Percentiles rank a stretch among this genome's conserved stretches.
phyloP scores from a whole-genome alignment of 2,329 filamentous ascomycete genomes.

The Pyrenochaeta sp. region DNA sequence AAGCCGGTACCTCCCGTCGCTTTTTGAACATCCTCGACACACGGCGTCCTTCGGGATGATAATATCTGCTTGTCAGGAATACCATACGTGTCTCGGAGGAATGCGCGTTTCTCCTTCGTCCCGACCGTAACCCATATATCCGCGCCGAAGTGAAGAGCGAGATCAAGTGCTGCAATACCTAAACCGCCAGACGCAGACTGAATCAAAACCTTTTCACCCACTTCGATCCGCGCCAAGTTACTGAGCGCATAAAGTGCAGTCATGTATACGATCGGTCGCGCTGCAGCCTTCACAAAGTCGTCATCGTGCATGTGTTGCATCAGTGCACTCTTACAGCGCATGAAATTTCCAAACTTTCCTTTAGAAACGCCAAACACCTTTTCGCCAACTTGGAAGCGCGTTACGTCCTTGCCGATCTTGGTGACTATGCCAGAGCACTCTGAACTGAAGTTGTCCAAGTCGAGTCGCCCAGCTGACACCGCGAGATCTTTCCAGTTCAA shows the following conservation, averaged over 20 bases:
- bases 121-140: conserved; percentile 41
- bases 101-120: conserved; percentile 31
- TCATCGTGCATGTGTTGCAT: neutral
- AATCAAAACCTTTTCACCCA: conserved; percentile 33
- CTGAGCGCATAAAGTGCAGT: conserved; percentile 11
- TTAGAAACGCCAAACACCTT: conserved; percentile 21
- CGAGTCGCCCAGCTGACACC: conserved; percentile 19
- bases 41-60: neutral
- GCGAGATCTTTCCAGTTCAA: conserved; percentile 30
- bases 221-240: conserved; percentile 4
- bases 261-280: conserved; percentile 10
- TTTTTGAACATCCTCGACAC: neutral
- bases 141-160: conserved; percentile 16
- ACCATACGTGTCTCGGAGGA: conserved; percentile 27
- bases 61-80: conserved; percentile 40
- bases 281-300: neutral
- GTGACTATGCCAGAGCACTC: conserved; percentile 26
- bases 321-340: neutral
- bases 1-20: conserved; percentile 21
- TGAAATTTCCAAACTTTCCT: conserved; percentile 27
- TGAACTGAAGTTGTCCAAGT: conserved; percentile 14
- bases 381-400: conserved; percentile 14
- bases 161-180: conserved; percentile 25
- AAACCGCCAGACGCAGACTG: conserved; percentile 31
- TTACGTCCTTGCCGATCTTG: conserved; percentile 11